phyloP scores from a whole-genome alignment of 768 basidiomycete species.

The Rhizopogon salebrosus region DNA sequence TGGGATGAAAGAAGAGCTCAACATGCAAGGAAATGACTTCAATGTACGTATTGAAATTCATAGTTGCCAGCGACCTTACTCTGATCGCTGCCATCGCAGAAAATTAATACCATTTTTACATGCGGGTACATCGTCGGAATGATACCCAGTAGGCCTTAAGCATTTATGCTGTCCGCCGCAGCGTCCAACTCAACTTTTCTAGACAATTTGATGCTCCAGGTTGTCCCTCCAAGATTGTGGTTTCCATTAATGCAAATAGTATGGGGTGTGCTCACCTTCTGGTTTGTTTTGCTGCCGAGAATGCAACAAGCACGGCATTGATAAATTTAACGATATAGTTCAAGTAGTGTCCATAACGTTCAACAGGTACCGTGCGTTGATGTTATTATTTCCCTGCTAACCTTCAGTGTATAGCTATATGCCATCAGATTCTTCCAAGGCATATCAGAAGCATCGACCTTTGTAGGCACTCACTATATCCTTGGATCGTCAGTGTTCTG shows the following conservation, averaged over 20 bases:
- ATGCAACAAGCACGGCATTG: background rate
- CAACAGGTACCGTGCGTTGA: slow-evolving; percentile 38
- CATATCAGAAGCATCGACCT: slow-evolving; percentile 69
- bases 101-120: slow-evolving; percentile 67
- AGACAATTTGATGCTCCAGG: slow-evolving; percentile 66
- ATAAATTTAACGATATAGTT: slow-evolving; percentile 29
- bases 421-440: slow-evolving; percentile 72
- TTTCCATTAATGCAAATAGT: slow-evolving; percentile 60
- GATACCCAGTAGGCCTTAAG: slow-evolving; percentile 49
- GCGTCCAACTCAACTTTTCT: slow-evolving; percentile 5
- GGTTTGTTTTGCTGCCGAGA: slow-evolving; percentile 28
- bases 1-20: slow-evolving; percentile 69
- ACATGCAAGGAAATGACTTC: slow-evolving; percentile 59
- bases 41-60: slow-evolving; percentile 39
- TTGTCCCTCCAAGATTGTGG: slow-evolving; percentile 60
- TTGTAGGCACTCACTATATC: slow-evolving; percentile 70
- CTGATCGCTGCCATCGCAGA: slow-evolving; percentile 24
- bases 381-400: background rate
- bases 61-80: background rate
- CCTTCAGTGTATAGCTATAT: slow-evolving; percentile 41
- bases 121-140: slow-evolving; percentile 74
- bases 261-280: slow-evolving; percentile 64
- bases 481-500: slow-evolving; percentile 55
- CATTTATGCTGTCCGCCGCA: background rate
- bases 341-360: slow-evolving; percentile 50